Evolutionary conservation across 202 grass and related monocot species (phyloP), one percentile per base, ranked within the genome.

Genomic region (Setaria italica): DNA sequence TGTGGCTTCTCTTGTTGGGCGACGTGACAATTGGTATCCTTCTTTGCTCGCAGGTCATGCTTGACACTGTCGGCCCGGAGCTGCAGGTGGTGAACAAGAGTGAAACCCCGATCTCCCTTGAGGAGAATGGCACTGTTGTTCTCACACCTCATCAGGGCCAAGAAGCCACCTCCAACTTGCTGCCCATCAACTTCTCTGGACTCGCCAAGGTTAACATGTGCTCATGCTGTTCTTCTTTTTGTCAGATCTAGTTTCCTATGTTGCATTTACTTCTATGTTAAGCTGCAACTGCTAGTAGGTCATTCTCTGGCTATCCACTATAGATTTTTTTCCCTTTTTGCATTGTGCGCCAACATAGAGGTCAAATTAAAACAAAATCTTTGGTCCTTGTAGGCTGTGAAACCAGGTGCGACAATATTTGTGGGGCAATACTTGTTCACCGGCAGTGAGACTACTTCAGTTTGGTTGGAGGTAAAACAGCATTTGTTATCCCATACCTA

Each of bases 391-490:
- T 88, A 99, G 97, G 92, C 94, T 58, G 69, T 99, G 79, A 99
- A 88, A 41, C 94, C 92, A 35, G 90, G 94, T 43, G 93, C 81
- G 76, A 94, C 97, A 9, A 99, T 99, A 87, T 99, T 99, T 85
- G 90, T 99, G 4, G 97, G 97, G 6, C 97, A 99, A 78, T 99
- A 99, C 68, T 89, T 99, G 86, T 99, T 99, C 86, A 99, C 97
- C 11, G 97, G 97, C 19, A 94, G 97, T 20, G 97, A 99, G 85
- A 99, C 94, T 88, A 99, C 97, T 77, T 99, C 97, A 62, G 97
- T 96, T 83, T 99, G 97, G 97, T 84, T 99, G 82, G 88, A 99
- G 94, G 97, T 99, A 88, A 57, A 49, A 68, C 12, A 20, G 9
- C 13, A 2, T 85, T 74, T 8, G 67, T 10, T 9, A 79, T 34